Evolutionary conservation across 441 rosid genomes (phyloP).

Genomic region (Omphalea diandra): DNA sequence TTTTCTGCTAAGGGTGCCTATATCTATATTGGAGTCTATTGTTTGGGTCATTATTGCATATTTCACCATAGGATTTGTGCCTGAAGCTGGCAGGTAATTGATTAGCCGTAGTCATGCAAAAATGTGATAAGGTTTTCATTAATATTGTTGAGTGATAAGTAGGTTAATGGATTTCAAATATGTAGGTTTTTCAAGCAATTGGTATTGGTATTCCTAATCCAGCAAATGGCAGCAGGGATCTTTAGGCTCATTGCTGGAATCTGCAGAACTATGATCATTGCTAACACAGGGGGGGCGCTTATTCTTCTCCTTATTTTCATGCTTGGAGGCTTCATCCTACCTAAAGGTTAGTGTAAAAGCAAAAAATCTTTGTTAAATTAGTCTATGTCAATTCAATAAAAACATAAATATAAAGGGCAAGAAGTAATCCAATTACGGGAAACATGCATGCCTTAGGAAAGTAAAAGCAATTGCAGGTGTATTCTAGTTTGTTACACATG

Average conservation of each 20-base stretch:
- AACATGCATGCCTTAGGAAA: background rate
- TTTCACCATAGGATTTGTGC: constrained; percentile 63
- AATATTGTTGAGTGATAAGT: background rate
- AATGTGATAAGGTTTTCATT: background rate
- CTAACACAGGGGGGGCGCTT: constrained; percentile 61
- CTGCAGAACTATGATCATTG: constrained; percentile 67
- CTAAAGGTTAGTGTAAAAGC: constrained; percentile 38
- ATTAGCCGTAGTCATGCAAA: background rate
- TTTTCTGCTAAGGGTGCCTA: constrained; percentile 53
- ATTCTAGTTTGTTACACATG: background rate
- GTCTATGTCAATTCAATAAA: no score
- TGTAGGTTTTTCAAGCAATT: constrained; percentile 68
- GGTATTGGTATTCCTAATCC: constrained; percentile 52
- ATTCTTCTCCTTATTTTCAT: constrained; percentile 54
- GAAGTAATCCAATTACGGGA: background rate
- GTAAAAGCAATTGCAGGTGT: background rate
- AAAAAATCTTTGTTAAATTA: background rate
- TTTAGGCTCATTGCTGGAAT: constrained; percentile 58
- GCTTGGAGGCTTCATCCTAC: constrained; percentile 77
- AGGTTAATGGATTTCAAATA: background rate
- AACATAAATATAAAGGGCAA: background rate
- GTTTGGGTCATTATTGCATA: constrained; percentile 64
- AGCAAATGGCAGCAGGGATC: constrained; percentile 74
- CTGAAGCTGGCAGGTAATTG: constrained; percentile 61
- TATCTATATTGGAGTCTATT: constrained; percentile 58